These are phyloP conservation scores for Russula dissimulans DNA, from an alignment of 768 basidiomycete species.

Conservation along the genomic window DNA sequence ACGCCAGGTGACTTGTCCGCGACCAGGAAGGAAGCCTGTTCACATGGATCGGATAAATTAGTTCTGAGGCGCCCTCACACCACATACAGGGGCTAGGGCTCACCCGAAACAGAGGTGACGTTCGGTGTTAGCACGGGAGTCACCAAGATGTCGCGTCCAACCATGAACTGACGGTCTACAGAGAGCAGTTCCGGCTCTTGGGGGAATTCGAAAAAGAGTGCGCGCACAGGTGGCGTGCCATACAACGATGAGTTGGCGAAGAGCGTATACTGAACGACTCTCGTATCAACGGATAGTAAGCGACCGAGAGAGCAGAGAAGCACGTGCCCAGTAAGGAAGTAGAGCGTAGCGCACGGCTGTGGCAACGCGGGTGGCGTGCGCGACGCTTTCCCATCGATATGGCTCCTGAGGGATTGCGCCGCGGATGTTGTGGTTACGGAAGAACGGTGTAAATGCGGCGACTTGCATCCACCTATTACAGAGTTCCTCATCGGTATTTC, in stretches of 20 bases:
- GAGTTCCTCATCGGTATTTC: conserved; percentile 71
- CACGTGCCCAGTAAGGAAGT: conserved; percentile 68
- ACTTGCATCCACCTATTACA: conserved; percentile 84
- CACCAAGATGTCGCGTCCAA: conserved; percentile 63
- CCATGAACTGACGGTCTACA: conserved; percentile 60
- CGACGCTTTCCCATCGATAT: conserved; percentile 74
- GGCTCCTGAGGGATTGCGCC: conserved; percentile 71
- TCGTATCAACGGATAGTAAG: neutral
- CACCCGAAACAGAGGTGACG: conserved; percentile 57
- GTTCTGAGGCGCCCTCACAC: neutral
- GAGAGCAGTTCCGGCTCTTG: conserved; percentile 54
- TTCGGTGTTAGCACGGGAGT: conserved; percentile 69
- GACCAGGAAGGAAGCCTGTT: conserved; percentile 56
- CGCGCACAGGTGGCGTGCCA: conserved; percentile 64
- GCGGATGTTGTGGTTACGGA: conserved; percentile 63
- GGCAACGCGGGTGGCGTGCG: conserved; percentile 60
- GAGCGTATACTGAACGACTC: conserved; percentile 48
- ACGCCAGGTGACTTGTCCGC: conserved; percentile 50
- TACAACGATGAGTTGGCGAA: conserved; percentile 57
- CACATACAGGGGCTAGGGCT: conserved; percentile 10
- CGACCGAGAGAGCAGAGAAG: neutral
- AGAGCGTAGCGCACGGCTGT: conserved; percentile 63
- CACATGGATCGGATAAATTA: neutral
- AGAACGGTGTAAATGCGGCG: conserved; percentile 77
- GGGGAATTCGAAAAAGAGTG: conserved; percentile 74